Percentiles rank a stretch among this genome's conserved stretches.
These are phyloP conservation scores for Candida maris DNA, from an alignment of 805 yeast species.

Conservation along the genomic window DNA sequence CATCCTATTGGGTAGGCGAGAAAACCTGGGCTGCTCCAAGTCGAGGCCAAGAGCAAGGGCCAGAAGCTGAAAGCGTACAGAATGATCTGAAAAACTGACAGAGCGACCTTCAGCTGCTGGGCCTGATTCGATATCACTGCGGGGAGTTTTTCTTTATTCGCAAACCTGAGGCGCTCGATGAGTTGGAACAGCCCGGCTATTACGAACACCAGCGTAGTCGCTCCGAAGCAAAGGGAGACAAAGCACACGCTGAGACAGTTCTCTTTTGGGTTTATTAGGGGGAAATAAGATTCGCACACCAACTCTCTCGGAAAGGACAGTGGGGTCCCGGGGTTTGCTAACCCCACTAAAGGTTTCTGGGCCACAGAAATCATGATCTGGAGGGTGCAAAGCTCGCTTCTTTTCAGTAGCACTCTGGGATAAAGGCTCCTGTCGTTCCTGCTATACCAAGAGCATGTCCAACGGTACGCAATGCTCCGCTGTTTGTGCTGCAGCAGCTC, in stretches of 20 bases:
- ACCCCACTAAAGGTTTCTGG: background rate
- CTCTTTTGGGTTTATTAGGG: slow-evolving; percentile 20
- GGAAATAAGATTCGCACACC: slow-evolving; percentile 18
- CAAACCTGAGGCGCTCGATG: background rate
- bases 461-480: too few species aligned
- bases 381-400: too few species aligned
- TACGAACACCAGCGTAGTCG: slow-evolving; percentile 8
- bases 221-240: slow-evolving; percentile 18
- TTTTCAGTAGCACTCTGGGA: too few species aligned
- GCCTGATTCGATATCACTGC: background rate
- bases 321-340: background rate
- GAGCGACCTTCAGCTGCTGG: background rate
- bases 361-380: background rate
- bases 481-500: too few species aligned
- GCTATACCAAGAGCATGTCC: too few species aligned
- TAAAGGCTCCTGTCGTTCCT: too few species aligned
- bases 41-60: slow-evolving; percentile 1
- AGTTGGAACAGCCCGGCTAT: slow-evolving; percentile 23
- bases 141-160: background rate
- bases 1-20: slow-evolving; percentile 11
- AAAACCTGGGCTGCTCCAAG: slow-evolving; percentile 12
- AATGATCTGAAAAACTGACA: slow-evolving; percentile 7
- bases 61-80: slow-evolving; percentile 8
- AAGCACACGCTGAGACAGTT: slow-evolving; percentile 33
- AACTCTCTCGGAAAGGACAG: background rate